These are phyloP conservation scores for Pseudogymnoascus sp. DNA, from an alignment of 2,329 filamentous ascomycete species.

Conservation along the genomic window DNA sequence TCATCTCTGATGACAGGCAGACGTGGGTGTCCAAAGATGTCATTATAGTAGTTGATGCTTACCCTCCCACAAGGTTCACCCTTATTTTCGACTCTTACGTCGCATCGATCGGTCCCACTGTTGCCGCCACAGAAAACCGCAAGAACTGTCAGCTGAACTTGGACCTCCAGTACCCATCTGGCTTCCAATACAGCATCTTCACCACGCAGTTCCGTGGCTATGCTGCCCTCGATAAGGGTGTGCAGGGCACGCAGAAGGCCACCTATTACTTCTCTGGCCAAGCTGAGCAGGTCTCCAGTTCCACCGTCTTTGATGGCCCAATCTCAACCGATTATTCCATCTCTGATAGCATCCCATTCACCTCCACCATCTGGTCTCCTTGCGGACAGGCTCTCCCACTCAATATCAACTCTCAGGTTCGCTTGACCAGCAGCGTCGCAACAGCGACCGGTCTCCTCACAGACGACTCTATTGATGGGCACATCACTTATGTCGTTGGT, in stretches of 20 bases:
- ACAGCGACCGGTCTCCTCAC: constrained; percentile 34
- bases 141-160: constrained; percentile 48
- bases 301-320: constrained; percentile 36
- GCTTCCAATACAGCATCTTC: constrained; percentile 45
- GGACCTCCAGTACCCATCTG: constrained; percentile 41
- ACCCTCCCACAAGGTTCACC: constrained; percentile 30
- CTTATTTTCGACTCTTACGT: constrained; percentile 45
- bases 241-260: constrained; percentile 41
- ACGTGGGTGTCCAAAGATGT: constrained; percentile 30
- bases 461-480: constrained; percentile 41
- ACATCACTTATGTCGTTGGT: constrained; percentile 35
- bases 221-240: constrained; percentile 36
- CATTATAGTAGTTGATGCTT: background rate
- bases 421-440: constrained; percentile 28
- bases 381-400: constrained; percentile 41
- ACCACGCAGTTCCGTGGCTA: constrained; percentile 46
- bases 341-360: constrained; percentile 30
- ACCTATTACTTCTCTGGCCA: constrained; percentile 46
- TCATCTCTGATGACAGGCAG: constrained; percentile 35
- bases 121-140: constrained; percentile 36
- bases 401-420: constrained; percentile 46
- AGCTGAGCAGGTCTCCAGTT: constrained; percentile 28
- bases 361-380: constrained; percentile 43
- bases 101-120: constrained; percentile 38
- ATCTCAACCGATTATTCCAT: constrained; percentile 31